Percentiles rank a stretch among this genome's conserved stretches.
Conservation (phyloP, 768 basidiomycete genomes). For the Boletus subparvulus region DNA sequence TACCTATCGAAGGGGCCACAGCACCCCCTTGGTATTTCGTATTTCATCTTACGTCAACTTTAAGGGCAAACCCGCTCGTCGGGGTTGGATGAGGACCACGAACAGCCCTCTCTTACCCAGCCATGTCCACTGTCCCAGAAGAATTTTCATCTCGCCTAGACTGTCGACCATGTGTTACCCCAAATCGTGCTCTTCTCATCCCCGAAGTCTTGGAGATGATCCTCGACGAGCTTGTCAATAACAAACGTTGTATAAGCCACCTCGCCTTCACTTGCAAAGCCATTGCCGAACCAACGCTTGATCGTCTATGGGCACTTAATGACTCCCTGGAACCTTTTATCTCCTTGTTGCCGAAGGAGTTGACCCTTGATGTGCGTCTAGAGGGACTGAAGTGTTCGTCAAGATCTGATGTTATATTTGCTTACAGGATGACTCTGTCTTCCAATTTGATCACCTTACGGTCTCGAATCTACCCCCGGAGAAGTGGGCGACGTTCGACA, state of each 20-base stretch:
- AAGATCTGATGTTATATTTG: constrained; percentile 4
- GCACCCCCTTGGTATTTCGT: background rate
- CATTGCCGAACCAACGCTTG: constrained; percentile 19
- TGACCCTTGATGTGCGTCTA: constrained; percentile 21
- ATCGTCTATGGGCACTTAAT: constrained; percentile 26
- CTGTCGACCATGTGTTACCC: background rate
- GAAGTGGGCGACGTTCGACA: constrained; percentile 23
- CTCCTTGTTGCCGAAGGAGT: constrained; percentile 19
- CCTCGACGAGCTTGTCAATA: constrained; percentile 18
- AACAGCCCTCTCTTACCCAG: background rate
- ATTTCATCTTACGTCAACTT: constrained; percentile 10
- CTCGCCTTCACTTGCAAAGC: constrained; percentile 24
- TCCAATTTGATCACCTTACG: constrained; percentile 10
- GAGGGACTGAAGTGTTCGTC: background rate
- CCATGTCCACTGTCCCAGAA: constrained; percentile 3
- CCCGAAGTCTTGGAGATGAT: constrained; percentile 24
- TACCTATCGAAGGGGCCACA: background rate
- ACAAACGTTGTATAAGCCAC: constrained; percentile 16
- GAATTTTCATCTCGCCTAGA: background rate
- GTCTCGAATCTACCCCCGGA: constrained; percentile 9
- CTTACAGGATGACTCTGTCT: constrained; percentile 18
- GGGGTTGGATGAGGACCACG: too few relatives aligned
- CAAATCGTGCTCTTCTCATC: constrained; percentile 16
- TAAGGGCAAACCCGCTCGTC: too few relatives aligned
- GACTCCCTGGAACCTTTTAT: constrained; percentile 27